Evolutionary conservation across 805 yeast species (phyloP).

Genomic region (Ogataea pini): DNA sequence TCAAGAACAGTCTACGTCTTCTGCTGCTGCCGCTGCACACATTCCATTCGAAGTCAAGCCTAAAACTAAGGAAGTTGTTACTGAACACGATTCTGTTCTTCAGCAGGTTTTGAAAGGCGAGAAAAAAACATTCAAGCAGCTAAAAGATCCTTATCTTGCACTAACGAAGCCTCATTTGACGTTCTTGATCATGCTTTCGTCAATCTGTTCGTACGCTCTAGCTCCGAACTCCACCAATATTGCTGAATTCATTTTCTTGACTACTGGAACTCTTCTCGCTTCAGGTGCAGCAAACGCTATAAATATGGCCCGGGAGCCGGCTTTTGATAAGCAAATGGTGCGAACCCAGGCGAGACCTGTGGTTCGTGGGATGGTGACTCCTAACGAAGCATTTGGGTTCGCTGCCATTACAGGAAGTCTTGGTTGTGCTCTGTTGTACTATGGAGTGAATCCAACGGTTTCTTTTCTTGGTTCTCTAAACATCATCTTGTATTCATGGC

Average conservation of each 20-base stretch:
- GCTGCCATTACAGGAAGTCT: constrained; percentile 71
- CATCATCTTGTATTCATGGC: constrained; percentile 82
- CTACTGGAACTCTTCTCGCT: constrained; percentile 82
- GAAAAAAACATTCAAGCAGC: constrained; percentile 36
- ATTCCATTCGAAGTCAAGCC: constrained; percentile 62
- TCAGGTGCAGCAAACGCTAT: constrained; percentile 96
- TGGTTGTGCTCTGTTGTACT: constrained; percentile 68
- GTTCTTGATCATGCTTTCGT: constrained; percentile 81
- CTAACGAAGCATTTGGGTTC: constrained; percentile 76
- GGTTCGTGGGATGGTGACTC: constrained; percentile 75
- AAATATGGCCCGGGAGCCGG: constrained; percentile 96
- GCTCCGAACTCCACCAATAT: constrained; percentile 83
- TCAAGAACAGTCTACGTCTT: background rate
- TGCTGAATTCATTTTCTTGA: constrained; percentile 66
- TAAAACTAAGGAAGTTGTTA: constrained; percentile 26
- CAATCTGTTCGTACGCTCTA: constrained; percentile 91
- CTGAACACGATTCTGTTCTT: constrained; percentile 20
- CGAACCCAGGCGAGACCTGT: constrained; percentile 90
- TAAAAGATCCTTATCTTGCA: constrained; percentile 66
- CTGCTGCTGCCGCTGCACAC: constrained; percentile 14
- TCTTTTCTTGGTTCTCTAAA: constrained; percentile 79
- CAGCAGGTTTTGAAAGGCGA: constrained; percentile 29
- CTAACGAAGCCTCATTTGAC: constrained; percentile 91
- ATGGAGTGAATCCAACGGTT: constrained; percentile 86
- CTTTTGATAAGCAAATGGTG: constrained; percentile 81